Evolutionary conservation across 305 asterid genomes (phyloP).

Genomic region (Salvia sclarea): DNA sequence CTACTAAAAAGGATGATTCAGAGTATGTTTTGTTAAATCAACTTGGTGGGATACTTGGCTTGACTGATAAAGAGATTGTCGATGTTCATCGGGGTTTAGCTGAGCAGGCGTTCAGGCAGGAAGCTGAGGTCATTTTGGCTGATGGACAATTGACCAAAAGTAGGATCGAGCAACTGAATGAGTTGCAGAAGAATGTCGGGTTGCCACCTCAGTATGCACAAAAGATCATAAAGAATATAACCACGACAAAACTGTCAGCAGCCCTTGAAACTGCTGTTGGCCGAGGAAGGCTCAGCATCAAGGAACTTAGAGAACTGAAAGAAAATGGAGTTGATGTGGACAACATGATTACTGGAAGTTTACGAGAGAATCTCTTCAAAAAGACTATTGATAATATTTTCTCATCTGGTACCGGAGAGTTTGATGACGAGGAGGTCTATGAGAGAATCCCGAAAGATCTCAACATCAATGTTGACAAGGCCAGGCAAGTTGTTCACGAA

Average conservation of each 20-base stretch:
- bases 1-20: constrained; percentile 77
- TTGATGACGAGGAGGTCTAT: constrained; percentile 80
- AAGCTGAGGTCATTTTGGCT: constrained; percentile 93
- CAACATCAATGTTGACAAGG: constrained; percentile 62
- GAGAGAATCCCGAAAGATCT: constrained; percentile 83
- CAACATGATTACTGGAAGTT: constrained; percentile 69
- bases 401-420: constrained; percentile 98
- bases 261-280: constrained; percentile 91
- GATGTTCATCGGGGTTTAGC: constrained; percentile 85
- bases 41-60: constrained; percentile 82
- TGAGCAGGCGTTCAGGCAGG: constrained; percentile 84
- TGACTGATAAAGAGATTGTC: constrained; percentile 75
- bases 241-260: constrained; percentile 73
- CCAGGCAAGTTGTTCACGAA: constrained; percentile 64
- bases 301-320: constrained; percentile 84
- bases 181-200: constrained; percentile 79
- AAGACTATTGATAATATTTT: constrained; percentile 69
- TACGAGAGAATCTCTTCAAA: constrained; percentile 80
- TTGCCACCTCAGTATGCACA: constrained; percentile 84
- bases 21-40: constrained; percentile 75
- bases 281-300: constrained; percentile 87
- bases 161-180: constrained; percentile 73
- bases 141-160: constrained; percentile 86
- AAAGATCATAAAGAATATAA: constrained; percentile 74
- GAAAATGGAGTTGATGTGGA: constrained; percentile 81